Conservation (phyloP, 257 asterid genomes). For the Cordia subcordata region DNA sequence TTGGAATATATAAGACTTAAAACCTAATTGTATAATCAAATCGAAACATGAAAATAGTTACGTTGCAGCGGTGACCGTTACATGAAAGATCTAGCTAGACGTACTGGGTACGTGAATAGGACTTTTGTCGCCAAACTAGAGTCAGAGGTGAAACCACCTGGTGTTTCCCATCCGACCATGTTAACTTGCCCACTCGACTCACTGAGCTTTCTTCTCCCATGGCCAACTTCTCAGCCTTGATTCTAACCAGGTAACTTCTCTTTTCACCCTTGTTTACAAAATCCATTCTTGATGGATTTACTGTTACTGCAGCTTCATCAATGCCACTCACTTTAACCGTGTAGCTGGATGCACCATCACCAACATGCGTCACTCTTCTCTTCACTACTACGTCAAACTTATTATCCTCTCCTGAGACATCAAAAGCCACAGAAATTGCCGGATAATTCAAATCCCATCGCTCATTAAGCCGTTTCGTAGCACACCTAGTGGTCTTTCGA, state of each 20-base stretch:
- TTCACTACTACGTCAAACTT: slow-evolving; percentile 20
- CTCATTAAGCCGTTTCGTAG: slow-evolving; percentile 19
- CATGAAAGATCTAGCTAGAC: too few species aligned
- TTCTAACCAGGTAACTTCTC: slow-evolving; percentile 35
- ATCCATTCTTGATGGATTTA: slow-evolving; percentile 43
- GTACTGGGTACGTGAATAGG: neutral
- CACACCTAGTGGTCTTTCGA: slow-evolving; percentile 32
- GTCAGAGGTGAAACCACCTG: slow-evolving; percentile 62
- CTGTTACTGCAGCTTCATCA: slow-evolving; percentile 31
- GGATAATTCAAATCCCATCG: slow-evolving; percentile 85
- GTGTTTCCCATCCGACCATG: slow-evolving; percentile 60
- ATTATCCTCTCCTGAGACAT: slow-evolving; percentile 12
- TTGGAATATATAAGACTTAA: too few species aligned
- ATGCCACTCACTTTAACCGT: slow-evolving; percentile 33
- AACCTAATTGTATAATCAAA: too few species aligned
- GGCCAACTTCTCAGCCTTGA: slow-evolving; percentile 39
- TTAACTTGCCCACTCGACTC: slow-evolving; percentile 54
- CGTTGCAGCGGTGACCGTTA: too few species aligned
- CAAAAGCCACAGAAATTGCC: slow-evolving; percentile 48
- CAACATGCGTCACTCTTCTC: slow-evolving; percentile 59
- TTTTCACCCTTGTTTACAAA: slow-evolving; percentile 45
- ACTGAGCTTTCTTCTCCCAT: slow-evolving; percentile 36
- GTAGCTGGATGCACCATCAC: slow-evolving; percentile 30
- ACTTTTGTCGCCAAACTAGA: slow-evolving; percentile 44
- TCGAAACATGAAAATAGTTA: too few species aligned